Evolutionary conservation across 208 protist species (phyloP), one percentile per base, ranked within the genome.

Genomic region (Crithidia brevicula): DNA sequence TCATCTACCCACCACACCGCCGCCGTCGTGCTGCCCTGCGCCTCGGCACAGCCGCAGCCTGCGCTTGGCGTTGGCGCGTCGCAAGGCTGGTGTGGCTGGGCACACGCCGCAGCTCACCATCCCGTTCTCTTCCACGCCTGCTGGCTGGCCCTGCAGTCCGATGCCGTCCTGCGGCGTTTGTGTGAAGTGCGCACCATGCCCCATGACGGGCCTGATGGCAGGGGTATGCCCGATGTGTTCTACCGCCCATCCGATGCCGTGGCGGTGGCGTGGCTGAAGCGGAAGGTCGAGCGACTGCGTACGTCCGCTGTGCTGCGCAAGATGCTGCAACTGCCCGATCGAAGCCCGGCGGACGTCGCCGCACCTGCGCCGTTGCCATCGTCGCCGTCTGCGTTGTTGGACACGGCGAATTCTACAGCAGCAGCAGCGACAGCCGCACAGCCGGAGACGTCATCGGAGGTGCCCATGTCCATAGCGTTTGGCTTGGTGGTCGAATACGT

Each of bases 401-500:
- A n/a, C n/a, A n/a, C n/a, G n/a, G n/a, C 40, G 16, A 46, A 27
- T 42, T 27, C 27, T 34, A 20, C 33, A 51, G 28, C 57, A n/a
- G 34, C 74, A 27, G 30, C 45, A 22, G n/a, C n/a, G n/a, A n/a
- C n/a, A n/a, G n/a, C n/a, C n/a, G n/a, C n/a, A n/a, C n/a, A n/a
- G n/a, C n/a, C n/a, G n/a, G n/a, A n/a, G n/a, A n/a, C n/a, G n/a
- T n/a, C n/a, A n/a, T n/a, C n/a, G n/a, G 70, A 68, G 20, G 83
- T 91, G 20, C 81, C 85, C 20, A 22, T 85, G 45, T 18, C 70
- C 0, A 57, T 86, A 20, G 77, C 79, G 3, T 84, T 83, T 20
- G 75, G 68, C 18, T 71, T 91, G 27, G 83, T 94, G 9, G 62
- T 74, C 18, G 88, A 94, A 73, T 94, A 94, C 66, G 60, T 90